Conservation (phyloP, 768 basidiomycete species). For the Termitomyces sp. region DNA sequence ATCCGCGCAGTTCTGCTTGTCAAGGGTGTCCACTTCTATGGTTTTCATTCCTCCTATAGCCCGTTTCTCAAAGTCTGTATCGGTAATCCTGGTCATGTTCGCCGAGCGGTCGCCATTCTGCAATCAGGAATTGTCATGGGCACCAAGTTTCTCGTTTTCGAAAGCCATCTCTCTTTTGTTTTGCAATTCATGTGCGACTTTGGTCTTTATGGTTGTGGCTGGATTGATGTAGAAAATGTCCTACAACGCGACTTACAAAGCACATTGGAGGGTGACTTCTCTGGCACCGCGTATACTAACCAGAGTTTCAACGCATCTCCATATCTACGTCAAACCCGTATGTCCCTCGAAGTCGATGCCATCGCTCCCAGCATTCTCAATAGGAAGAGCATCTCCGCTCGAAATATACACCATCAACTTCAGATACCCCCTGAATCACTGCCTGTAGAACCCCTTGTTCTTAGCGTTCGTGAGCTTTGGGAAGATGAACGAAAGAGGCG, state of each 20-base stretch:
- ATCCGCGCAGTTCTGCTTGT: constrained; percentile 79
- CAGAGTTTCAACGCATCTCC: constrained; percentile 46
- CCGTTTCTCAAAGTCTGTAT: constrained; percentile 89
- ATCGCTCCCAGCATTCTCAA: constrained; percentile 84
- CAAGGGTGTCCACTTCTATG: constrained; percentile 96
- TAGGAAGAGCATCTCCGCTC: constrained; percentile 57
- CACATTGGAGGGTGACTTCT: constrained; percentile 30
- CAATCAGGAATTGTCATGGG: constrained; percentile 82
- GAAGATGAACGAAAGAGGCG: constrained; percentile 89
- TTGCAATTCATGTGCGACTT: constrained; percentile 96
- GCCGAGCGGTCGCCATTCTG: constrained; percentile 70
- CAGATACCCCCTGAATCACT: constrained; percentile 55
- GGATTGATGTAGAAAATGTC: constrained; percentile 72
- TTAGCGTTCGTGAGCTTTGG: constrained; percentile 92
- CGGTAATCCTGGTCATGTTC: constrained; percentile 64
- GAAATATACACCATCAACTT: constrained; percentile 64
- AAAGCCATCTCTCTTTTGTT: constrained; percentile 85
- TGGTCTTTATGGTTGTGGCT: constrained; percentile 91
- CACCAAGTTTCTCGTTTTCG: constrained; percentile 75
- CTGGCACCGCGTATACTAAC: constrained; percentile 17
- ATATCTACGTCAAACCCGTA: constrained; percentile 61
- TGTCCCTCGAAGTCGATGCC: constrained; percentile 80
- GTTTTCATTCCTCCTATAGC: constrained; percentile 79
- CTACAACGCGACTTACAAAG: constrained; percentile 46
- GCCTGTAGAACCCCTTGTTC: constrained; percentile 71